Evolutionary conservation across 2,329 filamentous ascomycete genomes (phyloP), one percentile per base, ranked within the genome.

Genomic region (Cladosporium halotolerans): DNA sequence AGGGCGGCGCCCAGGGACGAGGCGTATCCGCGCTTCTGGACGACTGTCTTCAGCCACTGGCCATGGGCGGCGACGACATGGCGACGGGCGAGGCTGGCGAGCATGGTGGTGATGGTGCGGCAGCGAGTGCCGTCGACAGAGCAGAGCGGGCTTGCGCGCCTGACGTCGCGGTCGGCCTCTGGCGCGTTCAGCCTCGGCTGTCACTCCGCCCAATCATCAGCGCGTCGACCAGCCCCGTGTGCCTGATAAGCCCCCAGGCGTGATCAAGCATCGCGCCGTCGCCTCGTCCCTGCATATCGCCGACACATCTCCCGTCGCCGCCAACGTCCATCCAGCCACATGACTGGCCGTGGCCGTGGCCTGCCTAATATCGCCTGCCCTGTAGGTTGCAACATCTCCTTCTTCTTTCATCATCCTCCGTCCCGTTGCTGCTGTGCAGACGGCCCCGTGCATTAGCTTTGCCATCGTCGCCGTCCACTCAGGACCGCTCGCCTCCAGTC

Each of bases 1-100:
- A 95, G 75, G 9, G 64, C 60, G 14, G 66, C 63, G 2, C 59
- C 47, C 31, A 67, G 50, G 3, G 56, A 32, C 1, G 43, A 62
- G 63, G 50, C 57, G 43, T 55, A 32, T 40, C 46, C 19, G 31
- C 44, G 36, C 46, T 55, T 53, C 45, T 55, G 18, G 32, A 36
- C 11, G 39, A 33, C 28, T 31, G 34, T 5, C 11, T 42, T 53
- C 44, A 47, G 43, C 51, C 51, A 53, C 43, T 53, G 43, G 18
- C 36, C 39, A 33, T 51, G 43, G 40, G 48, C 48, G 18, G 31
- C 31, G 48, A 51, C 23, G 32, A 51, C 48, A 19, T 34, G 42
- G 48, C 48, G 48, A 40, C 48, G 48, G 48, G 48, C 33, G 48
- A 51, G n/a, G 40, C 11, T 40, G 32, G 11, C 40, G 40, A 51